Percentiles rank a stretch among this genome's conserved stretches.
Evolutionary conservation across 202 grass and related monocot species (phyloP).

Genomic region (Hordeum pubiflorum): DNA sequence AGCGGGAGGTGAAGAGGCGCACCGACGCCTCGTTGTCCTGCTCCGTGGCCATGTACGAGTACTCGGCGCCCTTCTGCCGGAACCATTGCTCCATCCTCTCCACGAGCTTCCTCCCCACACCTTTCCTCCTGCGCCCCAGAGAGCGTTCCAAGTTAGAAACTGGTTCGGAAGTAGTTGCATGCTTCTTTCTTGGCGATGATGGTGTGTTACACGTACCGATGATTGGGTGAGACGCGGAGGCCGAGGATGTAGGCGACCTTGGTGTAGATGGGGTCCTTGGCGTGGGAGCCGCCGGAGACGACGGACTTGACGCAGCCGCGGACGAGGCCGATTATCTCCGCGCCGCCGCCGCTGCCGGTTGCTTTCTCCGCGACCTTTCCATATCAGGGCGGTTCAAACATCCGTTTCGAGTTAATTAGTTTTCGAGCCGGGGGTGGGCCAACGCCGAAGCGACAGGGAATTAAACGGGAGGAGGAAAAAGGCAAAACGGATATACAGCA

Average conservation of each 20-base stretch:
- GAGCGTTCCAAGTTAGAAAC: not conserved
- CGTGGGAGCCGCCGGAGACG: constrained; percentile 29
- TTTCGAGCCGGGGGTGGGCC: constrained; percentile 16
- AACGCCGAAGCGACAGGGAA: constrained; percentile 7
- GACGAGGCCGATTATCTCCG: constrained; percentile 61
- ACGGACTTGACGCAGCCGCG: constrained; percentile 86
- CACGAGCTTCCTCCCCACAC: constrained; percentile 61
- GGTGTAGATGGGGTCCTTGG: constrained; percentile 29
- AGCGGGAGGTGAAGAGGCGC: constrained; percentile 77
- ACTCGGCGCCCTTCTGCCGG: constrained; percentile 56
- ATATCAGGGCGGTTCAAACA: constrained; percentile 27
- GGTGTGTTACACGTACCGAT: constrained; percentile 39
- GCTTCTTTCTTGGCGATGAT: not conserved
- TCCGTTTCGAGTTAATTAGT: constrained; percentile 32
- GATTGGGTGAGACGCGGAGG: constrained; percentile 72
- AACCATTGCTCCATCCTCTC: constrained; percentile 79
- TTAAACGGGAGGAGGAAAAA: not conserved
- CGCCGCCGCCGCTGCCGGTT: not conserved
- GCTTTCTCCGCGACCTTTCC: constrained; percentile 69
- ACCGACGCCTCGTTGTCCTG: constrained; percentile 72
- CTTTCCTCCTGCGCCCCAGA: constrained; percentile 47
- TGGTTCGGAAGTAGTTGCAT: not conserved
- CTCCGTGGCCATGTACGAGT: constrained; percentile 90
- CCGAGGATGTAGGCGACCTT: constrained; percentile 87
- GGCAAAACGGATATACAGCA: not conserved